phyloP scores from a whole-genome alignment of 352 stramenopile species.

The Stramenopiles sp. region DNA sequence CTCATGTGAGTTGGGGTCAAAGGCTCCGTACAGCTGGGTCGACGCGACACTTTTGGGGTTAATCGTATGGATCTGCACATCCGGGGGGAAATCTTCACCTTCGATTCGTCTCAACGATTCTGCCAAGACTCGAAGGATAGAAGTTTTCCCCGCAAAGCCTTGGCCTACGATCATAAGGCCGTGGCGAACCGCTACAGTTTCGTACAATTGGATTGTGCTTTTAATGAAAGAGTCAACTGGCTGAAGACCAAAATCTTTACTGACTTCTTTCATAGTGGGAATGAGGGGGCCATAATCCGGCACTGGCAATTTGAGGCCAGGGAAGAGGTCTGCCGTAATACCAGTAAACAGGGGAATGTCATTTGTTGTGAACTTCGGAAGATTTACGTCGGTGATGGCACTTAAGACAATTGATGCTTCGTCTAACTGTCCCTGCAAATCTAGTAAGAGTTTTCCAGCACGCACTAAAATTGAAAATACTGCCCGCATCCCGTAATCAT shows the following conservation, averaged over 20 bases:
- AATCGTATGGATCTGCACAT: slow-evolving; percentile 58
- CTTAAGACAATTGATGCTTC: slow-evolving; percentile 85
- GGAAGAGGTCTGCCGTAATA: slow-evolving; percentile 81
- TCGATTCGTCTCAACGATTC: slow-evolving; percentile 42
- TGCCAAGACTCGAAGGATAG: slow-evolving; percentile 55
- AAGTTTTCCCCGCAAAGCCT: slow-evolving; percentile 77
- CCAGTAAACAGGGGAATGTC: slow-evolving; percentile 77
- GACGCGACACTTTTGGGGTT: slow-evolving; percentile 83
- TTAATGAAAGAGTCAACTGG: slow-evolving; percentile 55
- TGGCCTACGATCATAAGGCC: slow-evolving; percentile 84
- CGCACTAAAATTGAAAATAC: slow-evolving; percentile 81
- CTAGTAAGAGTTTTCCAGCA: slow-evolving; percentile 61
- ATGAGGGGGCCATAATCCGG: slow-evolving; percentile 66
- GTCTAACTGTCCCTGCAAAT: slow-evolving; percentile 69
- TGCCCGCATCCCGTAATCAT: slow-evolving; percentile 77
- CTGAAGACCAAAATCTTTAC: slow-evolving; percentile 30
- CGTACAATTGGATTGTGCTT: slow-evolving; percentile 80
- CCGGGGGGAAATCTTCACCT: slow-evolving; percentile 36
- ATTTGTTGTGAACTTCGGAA: slow-evolving; percentile 89
- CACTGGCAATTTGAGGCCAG: slow-evolving; percentile 67
- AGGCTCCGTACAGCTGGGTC: slow-evolving; percentile 77
- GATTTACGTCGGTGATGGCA: slow-evolving; percentile 76
- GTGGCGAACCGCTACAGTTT: slow-evolving; percentile 79
- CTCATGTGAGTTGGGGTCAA: slow-evolving; percentile 76
- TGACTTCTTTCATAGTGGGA: slow-evolving; percentile 52